Base-by-base conservation (phyloP, 352 stramenopile genomes). In the Globisporangium takayamanum region DNA sequence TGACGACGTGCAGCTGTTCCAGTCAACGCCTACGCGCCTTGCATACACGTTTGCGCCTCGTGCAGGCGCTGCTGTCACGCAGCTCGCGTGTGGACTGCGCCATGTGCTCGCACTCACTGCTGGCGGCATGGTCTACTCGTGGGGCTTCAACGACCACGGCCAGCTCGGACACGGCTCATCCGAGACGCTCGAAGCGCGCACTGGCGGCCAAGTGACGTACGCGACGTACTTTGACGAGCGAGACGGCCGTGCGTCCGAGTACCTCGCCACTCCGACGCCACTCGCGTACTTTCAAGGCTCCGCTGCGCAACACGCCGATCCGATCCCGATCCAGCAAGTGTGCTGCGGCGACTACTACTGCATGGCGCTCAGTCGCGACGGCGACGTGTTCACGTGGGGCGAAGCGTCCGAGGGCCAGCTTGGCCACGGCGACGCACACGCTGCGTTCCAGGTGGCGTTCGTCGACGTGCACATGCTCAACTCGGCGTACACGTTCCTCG, bases 71-170 rank as follows among this genome's bases (percentile, higher is more conserved):
- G 51, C 59, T 28, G 59, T 85, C 6, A 20, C 28, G 0, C 59
- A 73, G 36, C 10, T 86, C 26, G 66, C 78, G 15, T 89, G 78
- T 50, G 82, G 82, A 0, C 63, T 86, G 20, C 67, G 67, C 37
- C 79, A 92, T 51, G 80, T 76, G 7, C 66, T 89, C 0, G 69
- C 73, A 16, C 64, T 88, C 42, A 84, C 74, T 1, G 28, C 67
- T 7, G 67, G 82, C 16, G 77, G 77, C 1, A 83, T 88, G 61
- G 67, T 92, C 2, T 76, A 83, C 51, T 88, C 79, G 0, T 92
- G 82, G 82, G 82, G 82, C 0, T 89, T 89, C 16, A 88, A 89
- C 60, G 79, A 88, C 55, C 82, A 92, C 61, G 82, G 82, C 5
- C 82, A 92, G 49, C 69, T 88, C 2, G 82, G 82, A 3, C 82